Percentiles rank a stretch among this genome's conserved stretches.
These are phyloP conservation scores for Capsicum rhomboideum DNA, from an alignment of 257 asterid species.

Conservation along the genomic window DNA sequence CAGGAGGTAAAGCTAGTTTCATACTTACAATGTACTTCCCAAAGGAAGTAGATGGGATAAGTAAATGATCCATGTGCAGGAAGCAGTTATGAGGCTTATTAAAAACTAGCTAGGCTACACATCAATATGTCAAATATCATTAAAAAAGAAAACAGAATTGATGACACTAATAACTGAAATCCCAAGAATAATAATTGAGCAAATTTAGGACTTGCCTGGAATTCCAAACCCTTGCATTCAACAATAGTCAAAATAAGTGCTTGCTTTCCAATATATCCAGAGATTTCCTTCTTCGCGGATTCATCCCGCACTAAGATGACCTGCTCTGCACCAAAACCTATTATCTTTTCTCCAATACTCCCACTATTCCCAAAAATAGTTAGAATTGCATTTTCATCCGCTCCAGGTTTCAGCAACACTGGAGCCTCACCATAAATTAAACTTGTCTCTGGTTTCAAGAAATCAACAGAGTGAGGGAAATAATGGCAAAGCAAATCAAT, in stretches of 20 bases:
- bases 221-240: slow-evolving; percentile 72
- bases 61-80: background rate
- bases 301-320: slow-evolving; percentile 61
- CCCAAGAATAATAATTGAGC: background rate
- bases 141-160: background rate
- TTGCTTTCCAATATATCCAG: slow-evolving; percentile 29
- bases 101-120: background rate
- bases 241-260: slow-evolving; percentile 53
- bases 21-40: background rate
- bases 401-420: slow-evolving; percentile 41
- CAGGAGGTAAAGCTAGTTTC: background rate
- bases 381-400: slow-evolving; percentile 39
- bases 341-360: slow-evolving; percentile 25
- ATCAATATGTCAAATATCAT: background rate
- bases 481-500: slow-evolving; percentile 40
- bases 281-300: slow-evolving; percentile 28
- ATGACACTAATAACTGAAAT: background rate
- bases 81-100: background rate
- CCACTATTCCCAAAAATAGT: slow-evolving; percentile 43
- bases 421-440: slow-evolving; percentile 61
- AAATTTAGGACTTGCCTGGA: slow-evolving; percentile 32
- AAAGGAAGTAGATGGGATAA: background rate
- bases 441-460: slow-evolving; percentile 49
- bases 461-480: slow-evolving; percentile 49
- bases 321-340: slow-evolving; percentile 67